Evolutionary conservation across 129 eudicot genomes (phyloP).

Genomic region (Scalesia atractyloides): DNA sequence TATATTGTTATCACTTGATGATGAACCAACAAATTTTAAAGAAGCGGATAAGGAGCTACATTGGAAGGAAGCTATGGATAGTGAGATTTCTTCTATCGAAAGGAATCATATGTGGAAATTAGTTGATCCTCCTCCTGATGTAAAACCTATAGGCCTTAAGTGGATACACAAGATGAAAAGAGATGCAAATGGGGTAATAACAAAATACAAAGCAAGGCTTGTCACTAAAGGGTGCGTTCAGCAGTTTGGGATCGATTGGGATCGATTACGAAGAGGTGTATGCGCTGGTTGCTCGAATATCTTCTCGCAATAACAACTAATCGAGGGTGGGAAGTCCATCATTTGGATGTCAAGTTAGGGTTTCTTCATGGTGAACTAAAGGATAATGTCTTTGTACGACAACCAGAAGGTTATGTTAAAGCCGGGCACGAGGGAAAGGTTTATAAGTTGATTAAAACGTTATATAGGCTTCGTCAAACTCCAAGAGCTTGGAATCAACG

Average conservation of each 20-base stretch:
- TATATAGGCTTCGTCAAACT: no score
- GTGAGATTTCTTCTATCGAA: background rate
- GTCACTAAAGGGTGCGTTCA: background rate
- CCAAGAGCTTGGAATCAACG: no score
- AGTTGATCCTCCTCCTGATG: background rate
- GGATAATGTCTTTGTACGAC: background rate
- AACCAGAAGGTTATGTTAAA: no score
- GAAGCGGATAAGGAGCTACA: background rate
- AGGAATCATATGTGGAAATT: constrained; percentile 3
- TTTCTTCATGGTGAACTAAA: background rate
- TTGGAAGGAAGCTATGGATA: background rate
- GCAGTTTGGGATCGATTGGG: background rate
- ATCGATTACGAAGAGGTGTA: background rate
- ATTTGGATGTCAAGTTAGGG: constrained; percentile 7
- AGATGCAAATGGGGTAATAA: background rate
- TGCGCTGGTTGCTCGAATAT: background rate
- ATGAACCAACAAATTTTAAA: background rate
- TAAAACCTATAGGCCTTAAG: background rate
- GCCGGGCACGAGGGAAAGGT: no score
- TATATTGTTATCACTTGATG: background rate
- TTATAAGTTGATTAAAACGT: no score
- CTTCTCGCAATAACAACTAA: background rate
- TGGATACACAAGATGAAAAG: background rate
- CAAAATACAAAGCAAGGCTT: background rate
- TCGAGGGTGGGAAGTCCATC: background rate